Base-by-base conservation (phyloP, 2,329 filamentous ascomycete species). In the Diaporthe sp. region DNA sequence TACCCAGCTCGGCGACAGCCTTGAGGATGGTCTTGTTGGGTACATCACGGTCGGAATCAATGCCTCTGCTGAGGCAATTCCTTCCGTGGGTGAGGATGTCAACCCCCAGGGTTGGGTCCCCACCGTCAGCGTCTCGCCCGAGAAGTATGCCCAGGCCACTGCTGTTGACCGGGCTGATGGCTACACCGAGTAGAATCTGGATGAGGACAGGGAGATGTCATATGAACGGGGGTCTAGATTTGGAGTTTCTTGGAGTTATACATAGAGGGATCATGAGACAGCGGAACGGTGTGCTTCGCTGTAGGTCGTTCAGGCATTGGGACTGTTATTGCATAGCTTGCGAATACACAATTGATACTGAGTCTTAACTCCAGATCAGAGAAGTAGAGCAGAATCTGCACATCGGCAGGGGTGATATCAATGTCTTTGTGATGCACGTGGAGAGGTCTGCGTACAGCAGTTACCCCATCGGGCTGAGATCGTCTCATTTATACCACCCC, bases 1-100 rank as follows among this genome's bases (percentile, higher is more conserved):
- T 79, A 86, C 89, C n/a, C 84, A 87, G 51, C 84, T 92, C 4
- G 89, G 90, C 28, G 87, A 90, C 51, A 82, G 83, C 53, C 79
- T 88, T 2, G 77, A 81, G 2, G 88, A 90, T 71, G 89, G 89
- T 39, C 78, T 90, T 49, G 82, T 90, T 68, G 86, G 84, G 44
- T 90, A 88, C 88, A 86, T 89, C 76, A 85, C 85, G 1, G 79
- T 90, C 62, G 88, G 86, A 10, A 85, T 90, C 62, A 85, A 89
- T 78, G 72, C 81, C 5, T 83, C 83, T 7, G 80, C 83, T 42
- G 79, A 83, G 19, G 70, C 51, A 1, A 57, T 72, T 31, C 39
- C 70, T 4, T 44, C 37, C 3, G 57, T 58, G 22, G 70, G 70
- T 5, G 57, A 57, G 70, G 70, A 72, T 7, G 70, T 61, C 15